phyloP scores from a whole-genome alignment of 2,329 filamentous ascomycete species.

The Cladosporium halotolerans region DNA sequence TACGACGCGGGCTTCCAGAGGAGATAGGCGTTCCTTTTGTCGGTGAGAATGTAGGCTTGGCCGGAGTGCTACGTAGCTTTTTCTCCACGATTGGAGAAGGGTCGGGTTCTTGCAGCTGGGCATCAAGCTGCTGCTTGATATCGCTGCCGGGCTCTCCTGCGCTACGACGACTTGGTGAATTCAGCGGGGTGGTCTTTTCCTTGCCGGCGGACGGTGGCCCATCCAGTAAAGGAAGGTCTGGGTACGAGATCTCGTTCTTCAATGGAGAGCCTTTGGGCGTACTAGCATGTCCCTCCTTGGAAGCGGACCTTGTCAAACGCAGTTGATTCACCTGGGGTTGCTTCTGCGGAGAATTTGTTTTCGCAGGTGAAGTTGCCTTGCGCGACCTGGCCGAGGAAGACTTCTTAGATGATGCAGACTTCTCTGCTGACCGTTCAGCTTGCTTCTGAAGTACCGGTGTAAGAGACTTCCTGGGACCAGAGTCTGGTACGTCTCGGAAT shows the following conservation, averaged over 20 bases:
- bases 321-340: background rate
- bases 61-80: conserved; percentile 21
- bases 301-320: conserved; percentile 1
- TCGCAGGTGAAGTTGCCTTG: conserved; percentile 9
- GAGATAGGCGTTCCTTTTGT: conserved; percentile 9
- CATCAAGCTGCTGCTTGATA: conserved; percentile 14
- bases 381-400: conserved; percentile 14
- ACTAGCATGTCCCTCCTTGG: background rate
- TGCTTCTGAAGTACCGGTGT: conserved; percentile 31
- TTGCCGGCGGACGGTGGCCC: background rate
- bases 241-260: conserved; percentile 18
- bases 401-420: conserved; percentile 13
- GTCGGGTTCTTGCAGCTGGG: conserved; percentile 18
- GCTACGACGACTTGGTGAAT: background rate
- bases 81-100: conserved; percentile 25
- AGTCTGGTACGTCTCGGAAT: conserved; percentile 49
- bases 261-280: conserved; percentile 12
- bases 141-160: conserved; percentile 10
- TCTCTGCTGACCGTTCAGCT: conserved; percentile 21
- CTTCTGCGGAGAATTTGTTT: background rate
- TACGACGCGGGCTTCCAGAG: conserved; percentile 4
- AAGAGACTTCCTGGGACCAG: conserved; percentile 28
- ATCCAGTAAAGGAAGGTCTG: conserved; percentile 16
- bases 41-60: conserved; percentile 12
- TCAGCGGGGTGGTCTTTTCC: background rate